These are phyloP conservation scores for Oryza nivara DNA, from an alignment of 176 grass and related monocot genomes.

Conservation along the genomic window DNA sequence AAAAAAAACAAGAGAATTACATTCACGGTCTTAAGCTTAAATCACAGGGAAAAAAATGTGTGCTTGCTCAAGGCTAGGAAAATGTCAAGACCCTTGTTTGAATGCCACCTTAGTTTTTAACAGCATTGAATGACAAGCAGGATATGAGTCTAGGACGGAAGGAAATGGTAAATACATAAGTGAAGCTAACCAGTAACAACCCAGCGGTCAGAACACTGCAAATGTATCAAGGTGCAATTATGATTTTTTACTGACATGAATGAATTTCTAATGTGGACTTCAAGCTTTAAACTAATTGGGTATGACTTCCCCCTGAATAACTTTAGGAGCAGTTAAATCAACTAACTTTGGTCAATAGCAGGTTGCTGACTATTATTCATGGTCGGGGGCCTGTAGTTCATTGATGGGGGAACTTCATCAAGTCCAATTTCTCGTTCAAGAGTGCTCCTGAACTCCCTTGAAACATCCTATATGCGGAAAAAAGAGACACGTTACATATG, in stretches of 20 bases:
- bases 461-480: conserved; percentile 69
- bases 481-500: neutral
- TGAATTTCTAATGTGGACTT: neutral
- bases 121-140: neutral
- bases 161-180: conserved; percentile 3
- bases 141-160: neutral
- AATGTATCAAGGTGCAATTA: neutral
- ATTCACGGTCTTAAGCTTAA: neutral
- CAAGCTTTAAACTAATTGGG: neutral
- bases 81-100: neutral
- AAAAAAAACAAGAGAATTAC: neutral
- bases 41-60: neutral
- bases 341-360: conserved; percentile 64
- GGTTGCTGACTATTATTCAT: conserved; percentile 54
- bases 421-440: conserved; percentile 95
- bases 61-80: neutral
- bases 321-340: neutral
- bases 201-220: neutral
- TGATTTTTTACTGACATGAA: conserved; percentile 24
- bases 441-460: conserved; percentile 94
- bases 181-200: conserved; percentile 1
- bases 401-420: conserved; percentile 68
- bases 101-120: neutral
- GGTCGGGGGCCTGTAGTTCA: conserved; percentile 57
- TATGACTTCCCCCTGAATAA: too few relatives aligned